Conservation (phyloP, 352 stramenopile species). For the Phytophthora tentaculata region DNA sequence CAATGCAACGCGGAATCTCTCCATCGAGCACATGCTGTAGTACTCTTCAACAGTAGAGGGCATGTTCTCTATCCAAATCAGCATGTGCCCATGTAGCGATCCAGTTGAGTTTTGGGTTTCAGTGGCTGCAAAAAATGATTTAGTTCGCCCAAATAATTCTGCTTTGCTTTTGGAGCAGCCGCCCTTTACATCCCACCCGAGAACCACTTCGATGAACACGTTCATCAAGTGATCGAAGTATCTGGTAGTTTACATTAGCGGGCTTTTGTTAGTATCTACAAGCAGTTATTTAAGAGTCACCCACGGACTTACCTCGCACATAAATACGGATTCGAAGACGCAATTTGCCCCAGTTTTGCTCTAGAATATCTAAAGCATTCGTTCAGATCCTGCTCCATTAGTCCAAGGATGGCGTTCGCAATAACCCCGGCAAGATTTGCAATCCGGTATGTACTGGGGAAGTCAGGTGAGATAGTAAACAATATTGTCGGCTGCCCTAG, state of each 20-base stretch:
- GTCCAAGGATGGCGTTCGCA: not conserved
- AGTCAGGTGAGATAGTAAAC: not conserved
- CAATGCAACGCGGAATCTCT: no score
- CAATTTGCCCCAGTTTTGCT: slow-evolving; percentile 1
- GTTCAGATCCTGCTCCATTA: no score
- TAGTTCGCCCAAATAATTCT: not conserved
- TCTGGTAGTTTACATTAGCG: no score
- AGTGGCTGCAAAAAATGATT: no score
- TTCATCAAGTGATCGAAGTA: not conserved
- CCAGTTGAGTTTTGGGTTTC: no score
- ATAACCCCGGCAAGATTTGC: not conserved
- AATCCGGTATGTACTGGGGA: not conserved
- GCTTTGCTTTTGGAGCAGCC: not conserved
- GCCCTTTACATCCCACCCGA: not conserved
- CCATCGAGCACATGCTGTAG: no score
- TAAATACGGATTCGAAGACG: not conserved
- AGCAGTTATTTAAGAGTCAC: no score
- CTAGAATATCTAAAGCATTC: not conserved
- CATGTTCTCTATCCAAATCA: no score
- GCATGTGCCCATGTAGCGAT: no score
- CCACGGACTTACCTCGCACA: no score
- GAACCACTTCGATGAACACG: not conserved
- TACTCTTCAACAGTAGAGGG: no score
- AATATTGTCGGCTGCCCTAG: not conserved
- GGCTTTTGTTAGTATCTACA: no score